These are phyloP conservation scores for Chrysanthemum makinoi DNA, from an alignment of 129 eudicot genomes.

Conservation along the genomic window DNA sequence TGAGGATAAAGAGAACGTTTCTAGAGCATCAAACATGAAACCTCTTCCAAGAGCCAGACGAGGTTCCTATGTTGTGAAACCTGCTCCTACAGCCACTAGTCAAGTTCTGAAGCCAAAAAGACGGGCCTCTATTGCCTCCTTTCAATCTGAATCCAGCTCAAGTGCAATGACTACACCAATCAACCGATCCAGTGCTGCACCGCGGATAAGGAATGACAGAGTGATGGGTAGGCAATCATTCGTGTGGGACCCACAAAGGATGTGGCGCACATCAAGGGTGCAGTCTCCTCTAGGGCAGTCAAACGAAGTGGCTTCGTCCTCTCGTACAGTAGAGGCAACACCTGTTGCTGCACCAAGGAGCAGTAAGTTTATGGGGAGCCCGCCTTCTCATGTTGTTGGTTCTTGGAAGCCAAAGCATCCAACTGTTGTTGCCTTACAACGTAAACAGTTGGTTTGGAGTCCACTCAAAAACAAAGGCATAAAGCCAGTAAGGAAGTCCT, in stretches of 20 bases:
- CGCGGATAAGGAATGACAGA: slow-evolving; percentile 40
- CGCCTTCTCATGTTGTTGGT: slow-evolving; percentile 51
- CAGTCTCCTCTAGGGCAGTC: slow-evolving; percentile 45
- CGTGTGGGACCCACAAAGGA: slow-evolving; percentile 72
- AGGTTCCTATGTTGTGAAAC: slow-evolving; percentile 51
- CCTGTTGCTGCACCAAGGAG: slow-evolving; percentile 50
- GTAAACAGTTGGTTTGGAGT: slow-evolving; percentile 80
- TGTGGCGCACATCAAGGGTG: slow-evolving; percentile 24
- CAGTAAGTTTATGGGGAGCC: slow-evolving; percentile 85
- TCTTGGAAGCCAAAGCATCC: slow-evolving; percentile 95
- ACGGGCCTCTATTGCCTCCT: slow-evolving; percentile 69
- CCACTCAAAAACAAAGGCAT: slow-evolving; percentile 48
- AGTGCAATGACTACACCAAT: slow-evolving; percentile 41
- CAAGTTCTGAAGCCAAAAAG: slow-evolving; percentile 56
- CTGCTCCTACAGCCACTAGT: slow-evolving; percentile 16
- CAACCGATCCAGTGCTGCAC: slow-evolving; percentile 27
- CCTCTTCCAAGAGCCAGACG: slow-evolving; percentile 46
- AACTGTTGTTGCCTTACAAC: slow-evolving; percentile 68
- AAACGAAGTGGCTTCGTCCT: slow-evolving; percentile 16
- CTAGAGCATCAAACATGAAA: slow-evolving; percentile 32
- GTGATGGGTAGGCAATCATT: slow-evolving; percentile 53
- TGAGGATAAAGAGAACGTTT: slow-evolving; percentile 59
- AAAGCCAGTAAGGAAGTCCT: slow-evolving; percentile 45
- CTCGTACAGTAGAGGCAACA: slow-evolving; percentile 42
- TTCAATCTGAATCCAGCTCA: slow-evolving; percentile 48